Base-by-base conservation (phyloP, 176 grass and related monocot genomes). In the Triticum urartu region DNA sequence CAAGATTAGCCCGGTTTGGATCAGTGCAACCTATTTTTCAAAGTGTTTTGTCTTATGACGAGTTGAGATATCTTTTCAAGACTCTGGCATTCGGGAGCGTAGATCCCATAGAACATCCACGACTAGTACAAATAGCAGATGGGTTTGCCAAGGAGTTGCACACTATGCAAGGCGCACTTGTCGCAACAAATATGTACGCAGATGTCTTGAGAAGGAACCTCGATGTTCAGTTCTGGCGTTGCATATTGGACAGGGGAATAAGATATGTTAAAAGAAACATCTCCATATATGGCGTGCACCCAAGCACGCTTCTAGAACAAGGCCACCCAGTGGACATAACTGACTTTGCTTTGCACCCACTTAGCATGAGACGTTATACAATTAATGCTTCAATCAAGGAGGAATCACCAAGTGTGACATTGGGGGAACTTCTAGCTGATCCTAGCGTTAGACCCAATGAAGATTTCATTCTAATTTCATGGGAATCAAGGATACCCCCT, bases 401-500 rank as follows among this genome's bases (percentile, higher is more conserved):
- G 10, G 20, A 61, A 6, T n/a, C 34, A 13, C 20, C 52, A 34
- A 78, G 10, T 32, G 11, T 78, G 54, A 22, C 18, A 61, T 3
- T 60, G 7, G 56, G 20, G 56, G 50, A 78, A 3, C 10, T 78
- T 22, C 5, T 61, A 9, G 32, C n/a, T 0, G 3, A 24, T 24
- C 33, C 18, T 36, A 24, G 0, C 22, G 3, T 15, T 39, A 79
- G 18, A 2, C 76, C 76, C 13, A 78, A 77, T 34, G 4, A 18
- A 1, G 20, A 61, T 11, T 78, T 78, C 33, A 24, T 14, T 59
- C 32, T 78, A 24, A 5, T 39, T 2, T 20, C 45, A 20, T 79
- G 76, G 76, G 33, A 61, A 38, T 79, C 76, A 39, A 59, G 20
- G 54, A 48, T 61, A 78, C 76, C 76, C 18, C 75, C 52, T 78